Evolutionary conservation across 495 filamentous ascomycete genomes (phyloP).

Genomic region (Entonaema liquescens): DNA sequence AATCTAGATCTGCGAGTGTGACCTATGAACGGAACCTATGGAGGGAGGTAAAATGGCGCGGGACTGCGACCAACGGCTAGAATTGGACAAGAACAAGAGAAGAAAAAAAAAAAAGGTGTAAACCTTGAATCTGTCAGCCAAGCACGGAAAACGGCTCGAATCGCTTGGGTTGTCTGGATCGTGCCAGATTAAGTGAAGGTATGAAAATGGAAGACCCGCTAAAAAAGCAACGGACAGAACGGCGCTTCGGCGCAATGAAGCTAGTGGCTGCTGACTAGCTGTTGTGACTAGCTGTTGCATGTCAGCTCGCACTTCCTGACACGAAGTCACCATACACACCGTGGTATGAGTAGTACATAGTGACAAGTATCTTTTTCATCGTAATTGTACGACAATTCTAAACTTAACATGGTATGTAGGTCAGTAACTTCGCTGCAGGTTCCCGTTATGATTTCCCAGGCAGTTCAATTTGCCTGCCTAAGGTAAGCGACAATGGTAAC

Average conservation of each 20-base stretch:
- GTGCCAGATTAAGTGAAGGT: conserved; percentile 27
- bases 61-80: conserved; percentile 11
- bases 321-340: too few species aligned
- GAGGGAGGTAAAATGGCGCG: conserved; percentile 20
- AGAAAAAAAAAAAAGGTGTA: conserved; percentile 24
- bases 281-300: conserved; percentile 9
- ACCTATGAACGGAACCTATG: conserved; percentile 8
- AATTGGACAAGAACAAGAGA: conserved; percentile 20
- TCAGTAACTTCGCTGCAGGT: conserved; percentile 16
- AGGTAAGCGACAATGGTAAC: not conserved
- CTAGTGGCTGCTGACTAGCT: conserved; percentile 21
- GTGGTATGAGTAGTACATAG: too few species aligned
- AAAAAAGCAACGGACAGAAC: conserved; percentile 10
- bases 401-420: not conserved
- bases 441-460: conserved; percentile 20
- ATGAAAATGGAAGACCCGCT: not conserved
- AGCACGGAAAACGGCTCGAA: conserved; percentile 18
- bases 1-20: conserved; percentile 30
- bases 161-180: conserved; percentile 3
- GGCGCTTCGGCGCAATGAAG: conserved; percentile 29
- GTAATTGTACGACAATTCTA: conserved; percentile 1
- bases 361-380: not conserved
- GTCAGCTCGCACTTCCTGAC: not conserved
- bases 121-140: conserved; percentile 32
- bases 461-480: not conserved